Base-by-base conservation (phyloP, 441 rosid species). In the Erodium texanum region DNA sequence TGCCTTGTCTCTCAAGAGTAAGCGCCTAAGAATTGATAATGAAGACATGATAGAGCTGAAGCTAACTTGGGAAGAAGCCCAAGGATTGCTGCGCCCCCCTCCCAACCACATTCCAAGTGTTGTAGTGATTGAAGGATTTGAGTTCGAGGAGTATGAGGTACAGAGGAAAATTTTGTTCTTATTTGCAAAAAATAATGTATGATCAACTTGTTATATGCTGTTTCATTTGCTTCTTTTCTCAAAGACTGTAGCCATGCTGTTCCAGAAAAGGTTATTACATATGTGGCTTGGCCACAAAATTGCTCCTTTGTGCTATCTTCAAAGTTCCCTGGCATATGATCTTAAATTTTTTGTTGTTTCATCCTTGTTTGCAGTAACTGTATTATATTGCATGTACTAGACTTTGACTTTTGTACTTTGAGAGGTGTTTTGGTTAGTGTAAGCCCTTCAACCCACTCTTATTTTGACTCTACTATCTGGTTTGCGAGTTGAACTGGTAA, bases 61-160 rank as follows among this genome's bases (percentile, higher is more conserved):
- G 83, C 68, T 96, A 76, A 89, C 97, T 38, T 87, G 97, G 93
- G 96, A 90, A 85, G 97, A 90, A 84, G 97, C 97, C 74, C 98
- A 96, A 78, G 87, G 84, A 67, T 84, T 87, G 68, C 86, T 96
- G 43, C 90, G 93, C 5, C 96, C 98, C 32, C 93, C 99, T 73
- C 87, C 92, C 24, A 85, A 85, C 74, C 73, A 69, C 73, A 70
- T 74, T 75, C 96, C 96, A 34, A 85, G 87, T 68, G 73, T 88
- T 70, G 85, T 89, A 69, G 80, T 80, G 64, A 87, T 92, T 74
- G 96, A 92, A 72, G 98, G 89, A 52, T 80, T 71, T 77, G 99
- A 96, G 83, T 89, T 96, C 77, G 99, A 96, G 82, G 98, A 89
- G 73, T 92, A 85, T 29, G 92, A 92, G 98, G 99, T 96, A 79